phyloP scores from a whole-genome alignment of 1,284 basidiomycete genomes.

The Ustilago tritici region DNA sequence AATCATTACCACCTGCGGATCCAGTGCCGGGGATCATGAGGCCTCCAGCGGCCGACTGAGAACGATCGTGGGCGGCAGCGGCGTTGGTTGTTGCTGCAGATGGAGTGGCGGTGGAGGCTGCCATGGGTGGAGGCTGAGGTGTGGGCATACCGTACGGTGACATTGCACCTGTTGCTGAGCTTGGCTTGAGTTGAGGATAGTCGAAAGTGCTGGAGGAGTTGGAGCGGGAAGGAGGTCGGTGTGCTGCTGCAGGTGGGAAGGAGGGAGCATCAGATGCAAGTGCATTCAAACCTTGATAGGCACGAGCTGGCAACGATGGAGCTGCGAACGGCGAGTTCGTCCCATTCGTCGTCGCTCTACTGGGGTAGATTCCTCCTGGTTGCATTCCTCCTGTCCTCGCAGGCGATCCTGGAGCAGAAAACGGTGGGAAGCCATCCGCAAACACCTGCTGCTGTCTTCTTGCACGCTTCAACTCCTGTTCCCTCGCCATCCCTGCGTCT shows the following conservation, averaged over 20 bases:
- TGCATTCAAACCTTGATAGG: constrained; percentile 46
- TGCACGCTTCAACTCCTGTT: constrained; percentile 47
- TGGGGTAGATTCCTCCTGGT: constrained; percentile 38
- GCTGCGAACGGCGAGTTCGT: constrained; percentile 23
- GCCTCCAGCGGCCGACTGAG: constrained; percentile 9
- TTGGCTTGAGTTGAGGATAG: constrained; percentile 56
- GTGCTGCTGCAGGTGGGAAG: constrained; percentile 50
- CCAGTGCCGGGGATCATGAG: constrained; percentile 29
- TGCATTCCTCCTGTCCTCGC: constrained; percentile 32
- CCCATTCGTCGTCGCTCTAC: constrained; percentile 31
- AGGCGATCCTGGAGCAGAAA: constrained; percentile 26
- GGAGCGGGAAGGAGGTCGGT: constrained; percentile 39
- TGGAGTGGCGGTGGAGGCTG: constrained; percentile 40
- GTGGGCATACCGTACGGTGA: constrained; percentile 41
- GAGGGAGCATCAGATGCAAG: constrained; percentile 41
- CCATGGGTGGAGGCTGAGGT: constrained; percentile 48
- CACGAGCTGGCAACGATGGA: constrained; percentile 57
- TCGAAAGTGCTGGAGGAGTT: constrained; percentile 52
- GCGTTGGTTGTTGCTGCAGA: constrained; percentile 15
- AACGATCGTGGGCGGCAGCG: constrained; percentile 18
- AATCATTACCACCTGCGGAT: constrained; percentile 40
- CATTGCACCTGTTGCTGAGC: constrained; percentile 10
- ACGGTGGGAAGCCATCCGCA: constrained; percentile 19
- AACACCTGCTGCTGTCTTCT: constrained; percentile 50
- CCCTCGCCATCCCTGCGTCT: constrained; percentile 28